Percentiles rank a stretch among this genome's conserved stretches.
These are phyloP conservation scores for Gaeumannomyces sp. DNA, from an alignment of 2,329 filamentous ascomycete genomes.

Conservation along the genomic window DNA sequence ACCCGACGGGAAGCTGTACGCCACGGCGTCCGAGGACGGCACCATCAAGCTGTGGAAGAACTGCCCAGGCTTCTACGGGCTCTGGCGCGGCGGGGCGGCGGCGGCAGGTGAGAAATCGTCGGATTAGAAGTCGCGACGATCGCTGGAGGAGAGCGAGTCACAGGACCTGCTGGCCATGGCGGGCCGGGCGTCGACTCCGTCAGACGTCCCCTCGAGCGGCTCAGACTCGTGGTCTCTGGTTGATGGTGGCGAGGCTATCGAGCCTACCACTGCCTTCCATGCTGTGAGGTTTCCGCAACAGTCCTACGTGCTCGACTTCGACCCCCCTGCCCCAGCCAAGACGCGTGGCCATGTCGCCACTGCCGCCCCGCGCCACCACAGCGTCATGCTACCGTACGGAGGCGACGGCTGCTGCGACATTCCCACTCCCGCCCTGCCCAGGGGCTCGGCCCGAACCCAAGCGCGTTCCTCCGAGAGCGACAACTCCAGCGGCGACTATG, in stretches of 20 bases:
- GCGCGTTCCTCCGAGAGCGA: neutral
- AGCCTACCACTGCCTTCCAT: neutral
- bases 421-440: neutral
- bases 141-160: conserved; percentile 7
- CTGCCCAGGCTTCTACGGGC: conserved; percentile 57
- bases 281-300: neutral
- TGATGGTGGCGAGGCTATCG: neutral
- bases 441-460: neutral
- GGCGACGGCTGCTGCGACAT: neutral
- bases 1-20: conserved; percentile 92
- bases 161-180: neutral
- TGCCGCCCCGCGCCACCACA: neutral
- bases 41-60: conserved; percentile 91
- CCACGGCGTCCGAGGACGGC: conserved; percentile 92
- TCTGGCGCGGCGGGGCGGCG: conserved; percentile 49
- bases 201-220: neutral
- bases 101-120: conserved; percentile 24
- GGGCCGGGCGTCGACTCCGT: neutral
- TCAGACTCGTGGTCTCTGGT: neutral
- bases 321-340: neutral
- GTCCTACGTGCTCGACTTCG: conserved; percentile 2
- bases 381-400: neutral
- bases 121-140: conserved; percentile 29
- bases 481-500: neutral
- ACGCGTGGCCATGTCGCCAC: neutral